A percentile compares a stretch with the other conserved stretches of the same genome.
Conservation (phyloP, 108 stramenopile species). For the Chaetoceros muelleri region DNA sequence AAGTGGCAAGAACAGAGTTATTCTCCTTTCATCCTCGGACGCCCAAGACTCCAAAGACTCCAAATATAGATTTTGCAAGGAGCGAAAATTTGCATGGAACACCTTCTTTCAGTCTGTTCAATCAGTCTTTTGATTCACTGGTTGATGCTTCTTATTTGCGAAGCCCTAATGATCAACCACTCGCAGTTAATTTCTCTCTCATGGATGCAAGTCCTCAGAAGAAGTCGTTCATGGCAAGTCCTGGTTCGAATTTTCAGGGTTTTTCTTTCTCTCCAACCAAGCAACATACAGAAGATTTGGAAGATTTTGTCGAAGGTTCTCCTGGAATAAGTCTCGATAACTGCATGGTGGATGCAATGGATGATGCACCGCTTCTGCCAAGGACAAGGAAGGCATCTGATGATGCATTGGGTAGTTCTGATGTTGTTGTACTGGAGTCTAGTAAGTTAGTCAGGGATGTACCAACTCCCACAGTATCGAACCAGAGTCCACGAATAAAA, state of each 20-base stretch:
- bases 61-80: conserved; percentile 24
- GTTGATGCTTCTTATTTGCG: conserved; percentile 48
- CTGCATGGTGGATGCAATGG: too few species aligned
- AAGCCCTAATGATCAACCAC: conserved; percentile 39
- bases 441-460: too few species aligned
- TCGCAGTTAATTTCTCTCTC: conserved; percentile 53
- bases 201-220: conserved; percentile 21
- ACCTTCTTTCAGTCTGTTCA: conserved; percentile 67
- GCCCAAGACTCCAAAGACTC: conserved; percentile 43
- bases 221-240: conserved; percentile 13
- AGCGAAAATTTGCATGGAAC: conserved; percentile 21
- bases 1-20: conserved; percentile 5
- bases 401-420: background rate
- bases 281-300: background rate
- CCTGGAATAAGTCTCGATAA: background rate
- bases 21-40: conserved; percentile 22
- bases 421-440: too few species aligned
- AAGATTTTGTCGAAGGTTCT: background rate
- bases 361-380: background rate
- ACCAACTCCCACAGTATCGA: too few species aligned
- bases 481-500: too few species aligned
- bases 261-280: conserved; percentile 2
- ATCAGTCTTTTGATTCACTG: conserved; percentile 71
- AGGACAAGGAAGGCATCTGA: background rate
- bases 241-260: conserved; percentile 5